Evolutionary conservation across 1,139 yeast species (phyloP).

Genomic region (Trichomonascaceae sp.): DNA sequence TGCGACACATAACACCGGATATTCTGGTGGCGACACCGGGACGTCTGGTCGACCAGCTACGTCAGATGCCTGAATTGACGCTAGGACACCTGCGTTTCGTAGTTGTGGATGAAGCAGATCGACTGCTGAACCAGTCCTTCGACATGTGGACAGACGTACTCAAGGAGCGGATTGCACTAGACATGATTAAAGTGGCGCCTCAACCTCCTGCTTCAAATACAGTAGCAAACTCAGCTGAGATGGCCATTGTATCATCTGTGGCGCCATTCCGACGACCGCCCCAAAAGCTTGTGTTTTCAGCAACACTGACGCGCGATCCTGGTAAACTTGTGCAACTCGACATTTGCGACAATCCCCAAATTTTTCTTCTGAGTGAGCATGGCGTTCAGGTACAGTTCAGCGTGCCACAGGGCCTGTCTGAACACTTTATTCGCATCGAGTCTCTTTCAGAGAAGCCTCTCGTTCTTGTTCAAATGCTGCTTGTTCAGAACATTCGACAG

Average conservation of each 20-base stretch:
- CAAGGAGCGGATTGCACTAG: conserved; percentile 32
- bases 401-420: conserved; percentile 27
- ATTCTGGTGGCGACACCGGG: conserved; percentile 85
- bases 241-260: too few relatives aligned
- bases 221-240: conserved; percentile 2
- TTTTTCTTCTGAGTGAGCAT: conserved; percentile 45
- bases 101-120: conserved; percentile 91
- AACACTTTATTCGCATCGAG: conserved; percentile 16
- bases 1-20: conserved; percentile 48
- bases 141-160: conserved; percentile 83
- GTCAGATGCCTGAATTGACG: conserved; percentile 20
- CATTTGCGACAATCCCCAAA: conserved; percentile 46
- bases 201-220: conserved; percentile 4
- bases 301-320: conserved; percentile 88
- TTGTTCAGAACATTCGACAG: conserved; percentile 17
- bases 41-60: conserved; percentile 78
- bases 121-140: conserved; percentile 77
- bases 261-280: conserved; percentile 24
- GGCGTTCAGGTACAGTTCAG: conserved; percentile 35
- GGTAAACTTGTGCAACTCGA: conserved; percentile 66
- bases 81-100: conserved; percentile 48
- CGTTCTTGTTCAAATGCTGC: conserved; percentile 44
- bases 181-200: conserved; percentile 12
- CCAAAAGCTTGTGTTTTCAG: conserved; percentile 71
- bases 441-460: conserved; percentile 51